Conservation (phyloP, 768 basidiomycete species). For the Cystofilobasidium bisporidii region DNA sequence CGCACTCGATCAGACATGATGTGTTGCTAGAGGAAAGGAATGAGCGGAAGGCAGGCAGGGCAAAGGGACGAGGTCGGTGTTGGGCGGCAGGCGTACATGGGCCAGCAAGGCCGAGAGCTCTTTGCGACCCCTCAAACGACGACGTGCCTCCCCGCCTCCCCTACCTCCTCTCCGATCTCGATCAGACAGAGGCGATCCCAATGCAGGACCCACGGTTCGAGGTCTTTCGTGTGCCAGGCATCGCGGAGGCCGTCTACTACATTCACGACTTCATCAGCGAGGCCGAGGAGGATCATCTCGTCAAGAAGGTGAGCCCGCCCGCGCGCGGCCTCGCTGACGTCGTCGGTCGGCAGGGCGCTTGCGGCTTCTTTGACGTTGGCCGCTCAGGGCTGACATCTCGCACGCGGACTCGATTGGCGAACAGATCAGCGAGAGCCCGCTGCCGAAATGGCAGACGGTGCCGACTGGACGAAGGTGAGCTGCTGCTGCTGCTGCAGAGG, state of each 20-base stretch:
- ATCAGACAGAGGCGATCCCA: too few species aligned
- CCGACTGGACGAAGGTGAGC: constrained; percentile 56
- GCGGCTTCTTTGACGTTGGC: too few species aligned
- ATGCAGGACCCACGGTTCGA: not conserved
- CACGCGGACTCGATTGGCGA: not conserved
- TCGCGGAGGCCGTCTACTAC: constrained; percentile 42
- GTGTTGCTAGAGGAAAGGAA: not conserved
- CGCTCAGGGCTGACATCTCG: too few species aligned
- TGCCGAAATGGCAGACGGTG: constrained; percentile 69
- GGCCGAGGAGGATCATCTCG: constrained; percentile 66
- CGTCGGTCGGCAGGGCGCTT: not conserved
- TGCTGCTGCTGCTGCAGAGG: too few species aligned
- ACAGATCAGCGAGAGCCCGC: constrained; percentile 69
- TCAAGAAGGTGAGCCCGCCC: constrained; percentile 54
- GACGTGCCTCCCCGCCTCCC: too few species aligned
- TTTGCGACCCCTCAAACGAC: too few species aligned
- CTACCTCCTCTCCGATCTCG: too few species aligned
- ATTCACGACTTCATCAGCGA: constrained; percentile 60
- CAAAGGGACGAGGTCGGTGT: too few species aligned
- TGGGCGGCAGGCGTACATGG: too few species aligned
- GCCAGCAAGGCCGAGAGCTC: too few species aligned
- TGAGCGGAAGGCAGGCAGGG: too few species aligned
- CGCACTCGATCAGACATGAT: constrained; percentile 14
- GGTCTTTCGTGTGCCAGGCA: not conserved
- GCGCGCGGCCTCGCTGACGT: not conserved